Base-by-base conservation (phyloP, 805 yeast species). In the Suhomyces emberorum region DNA sequence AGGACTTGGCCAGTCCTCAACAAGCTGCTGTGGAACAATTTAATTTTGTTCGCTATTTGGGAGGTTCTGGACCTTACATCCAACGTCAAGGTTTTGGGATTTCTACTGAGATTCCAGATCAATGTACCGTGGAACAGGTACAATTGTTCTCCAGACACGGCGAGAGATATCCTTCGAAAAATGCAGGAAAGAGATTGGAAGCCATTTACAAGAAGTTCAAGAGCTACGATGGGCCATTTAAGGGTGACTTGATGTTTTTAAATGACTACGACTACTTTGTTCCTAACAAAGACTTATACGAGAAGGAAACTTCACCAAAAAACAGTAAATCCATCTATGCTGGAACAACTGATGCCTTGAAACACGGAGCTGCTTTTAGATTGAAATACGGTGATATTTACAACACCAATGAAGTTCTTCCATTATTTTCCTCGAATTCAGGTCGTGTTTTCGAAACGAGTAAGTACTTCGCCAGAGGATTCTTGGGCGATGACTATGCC, bases 131-230 rank as follows among this genome's bases (percentile, higher is more conserved):
- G 38, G 76, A 76, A 47, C 93, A 83, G 55, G 87, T 83, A 9
- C 88, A 82, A 46, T 61, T 83, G 18, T 62, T 83, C 33, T 77
- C 80, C 47, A 74, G 95, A 52, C 95, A 87, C 52, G 95, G 93
- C n/a, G 93, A 86, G 55, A 67, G 95, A 47, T 83, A 69, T 51
- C 88, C 87, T 3, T n/a, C 68, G 9, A 43, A 41, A 22, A 41
- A 48, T 22, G 43, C 41, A 10, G 71, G 71, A 8, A 46, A 48
- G 31, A 23, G 22, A 15, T 50, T 51, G 28, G 62, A 63, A 43
- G 50, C 51, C 10, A 41, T 64, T 24, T 16, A 36, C 27, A 30
- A 37, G 30, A 40, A 41, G 34, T 46, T 66, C 37, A 47, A 52
- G 34, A 30, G 33, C 15, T 49, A 53, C 51, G 52, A 50, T 25